Evolutionary conservation across 2,329 filamentous ascomycete species (phyloP).

Genomic region (Fusarium sp.): DNA sequence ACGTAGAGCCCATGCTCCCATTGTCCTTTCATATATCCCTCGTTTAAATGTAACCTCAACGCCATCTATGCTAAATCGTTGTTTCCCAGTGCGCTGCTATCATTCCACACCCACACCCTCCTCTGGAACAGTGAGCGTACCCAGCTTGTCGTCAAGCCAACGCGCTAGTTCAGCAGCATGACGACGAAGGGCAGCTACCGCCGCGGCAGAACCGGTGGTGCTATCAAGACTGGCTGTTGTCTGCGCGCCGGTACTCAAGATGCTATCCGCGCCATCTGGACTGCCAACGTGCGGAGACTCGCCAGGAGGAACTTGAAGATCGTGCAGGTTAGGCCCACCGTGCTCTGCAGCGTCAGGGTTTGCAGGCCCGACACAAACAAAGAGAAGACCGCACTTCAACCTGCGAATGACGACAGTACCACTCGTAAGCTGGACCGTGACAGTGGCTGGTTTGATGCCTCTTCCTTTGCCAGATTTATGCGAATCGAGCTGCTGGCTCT

Average conservation of each 20-base stretch:
- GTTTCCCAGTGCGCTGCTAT: slow-evolving; percentile 13
- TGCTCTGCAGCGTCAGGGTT: slow-evolving; percentile 45
- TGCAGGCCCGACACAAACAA: slow-evolving; percentile 68
- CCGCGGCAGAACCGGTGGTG: slow-evolving; percentile 56
- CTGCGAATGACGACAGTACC: slow-evolving; percentile 69
- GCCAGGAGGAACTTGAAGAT: slow-evolving; percentile 43
- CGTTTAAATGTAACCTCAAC: slow-evolving; percentile 34
- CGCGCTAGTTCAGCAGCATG: slow-evolving; percentile 69
- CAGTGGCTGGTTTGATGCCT: slow-evolving; percentile 54
- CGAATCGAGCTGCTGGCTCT: slow-evolving; percentile 41
- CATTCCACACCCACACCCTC: slow-evolving; percentile 58
- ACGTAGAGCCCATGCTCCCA: slow-evolving; percentile 17
- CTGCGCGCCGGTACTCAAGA: slow-evolving; percentile 58
- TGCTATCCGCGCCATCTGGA: slow-evolving; percentile 59
- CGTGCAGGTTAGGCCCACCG: slow-evolving; percentile 28
- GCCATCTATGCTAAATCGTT: slow-evolving; percentile 38
- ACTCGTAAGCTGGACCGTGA: slow-evolving; percentile 69
- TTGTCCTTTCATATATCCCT: slow-evolving; percentile 20
- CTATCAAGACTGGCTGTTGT: slow-evolving; percentile 57
- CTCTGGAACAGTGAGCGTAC: slow-evolving; percentile 63
- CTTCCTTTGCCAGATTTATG: slow-evolving; percentile 26
- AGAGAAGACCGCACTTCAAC: slow-evolving; percentile 68
- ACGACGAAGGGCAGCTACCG: slow-evolving; percentile 63
- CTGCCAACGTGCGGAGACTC: slow-evolving; percentile 52
- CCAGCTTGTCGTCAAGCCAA: slow-evolving; percentile 70